phyloP scores from a whole-genome alignment of 129 eudicot species.

The Calendula officinalis region DNA sequence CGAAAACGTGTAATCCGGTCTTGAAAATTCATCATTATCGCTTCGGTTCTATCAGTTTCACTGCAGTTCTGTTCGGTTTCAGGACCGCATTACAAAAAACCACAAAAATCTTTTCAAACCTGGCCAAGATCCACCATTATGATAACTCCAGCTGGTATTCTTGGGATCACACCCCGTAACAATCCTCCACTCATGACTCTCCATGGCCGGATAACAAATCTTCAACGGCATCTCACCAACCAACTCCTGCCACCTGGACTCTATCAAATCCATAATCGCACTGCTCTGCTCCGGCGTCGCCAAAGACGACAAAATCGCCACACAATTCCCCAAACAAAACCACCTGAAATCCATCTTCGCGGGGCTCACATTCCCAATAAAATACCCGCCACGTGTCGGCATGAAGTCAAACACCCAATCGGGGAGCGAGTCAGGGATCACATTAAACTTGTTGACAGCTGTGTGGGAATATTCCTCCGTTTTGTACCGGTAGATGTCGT shows the following conservation, averaged over 20 bases:
- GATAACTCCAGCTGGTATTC: conserved; percentile 95
- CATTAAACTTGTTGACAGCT: conserved; percentile 95
- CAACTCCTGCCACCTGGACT: conserved; percentile 84
- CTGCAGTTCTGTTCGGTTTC: no score
- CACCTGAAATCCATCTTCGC: conserved; percentile 94
- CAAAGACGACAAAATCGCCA: conserved; percentile 82
- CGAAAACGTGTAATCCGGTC: no score
- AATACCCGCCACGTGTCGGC: conserved; percentile 92
- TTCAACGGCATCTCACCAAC: conserved; percentile 97
- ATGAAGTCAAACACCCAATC: conserved; percentile 97
- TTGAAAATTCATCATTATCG: no score
- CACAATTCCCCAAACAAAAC: conserved; percentile 96
- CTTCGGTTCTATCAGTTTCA: no score
- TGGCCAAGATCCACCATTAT: conserved; percentile 99
- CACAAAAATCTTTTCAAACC: conserved; percentile 39
- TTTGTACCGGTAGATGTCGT: conserved; percentile 87
- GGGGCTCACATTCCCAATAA: conserved; percentile 91
- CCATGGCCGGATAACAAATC: conserved; percentile 93
- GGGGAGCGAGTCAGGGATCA: conserved; percentile 90
- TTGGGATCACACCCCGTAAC: conserved; percentile 94
- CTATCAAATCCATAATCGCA: conserved; percentile 94
- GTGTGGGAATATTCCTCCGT: conserved; percentile 98
- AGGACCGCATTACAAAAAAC: neutral
- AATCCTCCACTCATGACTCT: conserved; percentile 90
- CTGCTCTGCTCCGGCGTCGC: conserved; percentile 92